Evolutionary conservation across 768 basidiomycete genomes (phyloP).

Genomic region (Tylopilus sp.): DNA sequence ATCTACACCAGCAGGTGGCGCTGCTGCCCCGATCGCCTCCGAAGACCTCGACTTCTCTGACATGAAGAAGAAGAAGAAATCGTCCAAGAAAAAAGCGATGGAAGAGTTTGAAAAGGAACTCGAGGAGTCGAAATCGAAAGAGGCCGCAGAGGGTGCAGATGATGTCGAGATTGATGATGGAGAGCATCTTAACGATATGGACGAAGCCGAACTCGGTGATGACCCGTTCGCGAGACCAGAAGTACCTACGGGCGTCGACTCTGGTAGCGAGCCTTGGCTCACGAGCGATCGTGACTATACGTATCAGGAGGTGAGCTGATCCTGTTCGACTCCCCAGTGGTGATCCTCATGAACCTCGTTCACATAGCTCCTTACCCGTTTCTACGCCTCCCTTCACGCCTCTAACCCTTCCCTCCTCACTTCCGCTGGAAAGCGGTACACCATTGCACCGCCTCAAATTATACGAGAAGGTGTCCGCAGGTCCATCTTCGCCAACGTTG

Average conservation of each 20-base stretch:
- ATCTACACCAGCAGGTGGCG: slow-evolving; percentile 47
- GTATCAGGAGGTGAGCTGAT: slow-evolving; percentile 78
- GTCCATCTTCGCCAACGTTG: slow-evolving; percentile 93
- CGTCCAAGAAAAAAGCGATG: slow-evolving; percentile 85
- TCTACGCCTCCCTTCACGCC: slow-evolving; percentile 87
- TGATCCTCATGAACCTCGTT: not conserved
- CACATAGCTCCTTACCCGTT: slow-evolving; percentile 81
- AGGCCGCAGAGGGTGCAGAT: slow-evolving; percentile 54
- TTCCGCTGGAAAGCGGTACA: slow-evolving; percentile 89
- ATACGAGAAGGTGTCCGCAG: slow-evolving; percentile 97
- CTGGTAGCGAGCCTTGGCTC: slow-evolving; percentile 86
- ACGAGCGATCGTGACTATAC: slow-evolving; percentile 92
- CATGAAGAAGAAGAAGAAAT: slow-evolving; percentile 95
- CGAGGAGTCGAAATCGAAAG: slow-evolving; percentile 65
- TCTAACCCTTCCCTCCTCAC: slow-evolving; percentile 90
- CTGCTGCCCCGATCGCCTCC: slow-evolving; percentile 42
- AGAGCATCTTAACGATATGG: slow-evolving; percentile 62
- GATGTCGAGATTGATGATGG: slow-evolving; percentile 58
- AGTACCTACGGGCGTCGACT: slow-evolving; percentile 58
- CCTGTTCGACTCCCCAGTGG: not conserved
- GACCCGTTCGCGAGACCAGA: slow-evolving; percentile 72
- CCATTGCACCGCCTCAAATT: slow-evolving; percentile 93
- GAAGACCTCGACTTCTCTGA: slow-evolving; percentile 94
- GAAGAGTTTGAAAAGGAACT: slow-evolving; percentile 95
- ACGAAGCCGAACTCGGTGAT: slow-evolving; percentile 85